Evolutionary conservation across 176 grass and related monocot genomes (phyloP).

Genomic region (Juncus inflexus): DNA sequence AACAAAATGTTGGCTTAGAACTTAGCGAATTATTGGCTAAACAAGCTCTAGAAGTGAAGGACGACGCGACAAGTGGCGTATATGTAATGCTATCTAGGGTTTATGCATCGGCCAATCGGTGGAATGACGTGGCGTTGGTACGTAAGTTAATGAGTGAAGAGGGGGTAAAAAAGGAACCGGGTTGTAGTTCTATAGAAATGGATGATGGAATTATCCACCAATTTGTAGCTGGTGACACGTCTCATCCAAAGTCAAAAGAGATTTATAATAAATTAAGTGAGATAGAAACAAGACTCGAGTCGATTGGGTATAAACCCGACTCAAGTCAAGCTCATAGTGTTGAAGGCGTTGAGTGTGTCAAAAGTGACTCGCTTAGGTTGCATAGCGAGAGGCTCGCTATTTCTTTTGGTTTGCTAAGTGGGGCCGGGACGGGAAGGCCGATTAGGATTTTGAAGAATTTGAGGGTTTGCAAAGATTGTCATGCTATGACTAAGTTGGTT

Average conservation of each 20-base stretch:
- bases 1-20: conserved; percentile 45
- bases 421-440: conserved; percentile 28
- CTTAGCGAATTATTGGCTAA: conserved; percentile 66
- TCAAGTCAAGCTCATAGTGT: conserved; percentile 55
- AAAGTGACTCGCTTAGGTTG: conserved; percentile 43
- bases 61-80: conserved; percentile 53
- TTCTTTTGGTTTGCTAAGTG: conserved; percentile 63
- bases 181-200: conserved; percentile 81
- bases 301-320: conserved; percentile 60
- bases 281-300: conserved; percentile 38
- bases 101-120: conserved; percentile 57
- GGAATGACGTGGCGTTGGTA: conserved; percentile 78
- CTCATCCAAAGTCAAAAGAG: conserved; percentile 47
- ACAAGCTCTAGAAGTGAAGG: conserved; percentile 54
- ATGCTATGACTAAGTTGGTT: conserved; percentile 70
- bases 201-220: conserved; percentile 48
- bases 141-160: conserved; percentile 56
- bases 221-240: conserved; percentile 76
- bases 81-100: conserved; percentile 78
- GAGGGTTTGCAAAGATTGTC: conserved; percentile 84
- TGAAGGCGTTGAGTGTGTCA: conserved; percentile 31
- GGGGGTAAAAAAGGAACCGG: conserved; percentile 67
- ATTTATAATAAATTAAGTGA: conserved; percentile 59
- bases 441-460: conserved; percentile 86
- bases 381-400: conserved; percentile 81